These are phyloP conservation scores for Carallia pectinifolia DNA, from an alignment of 345 rosid genomes.

Conservation along the genomic window DNA sequence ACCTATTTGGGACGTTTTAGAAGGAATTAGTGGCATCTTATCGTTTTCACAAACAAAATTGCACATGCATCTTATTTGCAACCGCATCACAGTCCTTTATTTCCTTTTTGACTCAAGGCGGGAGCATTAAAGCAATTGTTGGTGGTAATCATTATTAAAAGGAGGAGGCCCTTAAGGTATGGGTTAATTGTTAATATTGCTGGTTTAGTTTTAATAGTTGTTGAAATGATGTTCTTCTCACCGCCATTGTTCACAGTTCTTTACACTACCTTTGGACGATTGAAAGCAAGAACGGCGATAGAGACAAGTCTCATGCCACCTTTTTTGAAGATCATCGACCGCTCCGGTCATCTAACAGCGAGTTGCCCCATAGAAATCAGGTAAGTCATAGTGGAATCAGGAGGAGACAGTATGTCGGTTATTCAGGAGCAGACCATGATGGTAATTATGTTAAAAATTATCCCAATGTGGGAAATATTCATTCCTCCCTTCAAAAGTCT, in stretches of 20 bases:
- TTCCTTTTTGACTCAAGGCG: conserved; percentile 4
- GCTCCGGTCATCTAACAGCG: conserved; percentile 22
- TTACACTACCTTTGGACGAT: conserved; percentile 58
- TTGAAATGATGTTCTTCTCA: conserved; percentile 8
- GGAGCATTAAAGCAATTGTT: not conserved
- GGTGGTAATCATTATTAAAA: not conserved
- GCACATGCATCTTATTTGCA: too few relatives aligned
- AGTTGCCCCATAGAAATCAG: conserved; percentile 25
- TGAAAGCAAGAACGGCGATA: conserved; percentile 80
- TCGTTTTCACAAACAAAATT: not conserved
- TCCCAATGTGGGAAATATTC: conserved; percentile 40
- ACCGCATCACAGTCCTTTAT: not conserved
- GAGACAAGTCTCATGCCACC: conserved; percentile 40
- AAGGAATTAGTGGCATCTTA: not conserved
- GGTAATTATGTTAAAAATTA: conserved; percentile 21
- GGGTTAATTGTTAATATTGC: not conserved
- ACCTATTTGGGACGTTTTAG: too few relatives aligned
- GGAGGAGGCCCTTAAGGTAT: not conserved
- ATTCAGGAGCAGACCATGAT: conserved; percentile 40
- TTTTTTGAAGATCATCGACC: conserved; percentile 32
- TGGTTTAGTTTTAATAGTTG: not conserved
- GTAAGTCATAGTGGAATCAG: conserved; percentile 28
- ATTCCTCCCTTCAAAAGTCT: conserved; percentile 62
- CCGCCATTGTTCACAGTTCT: not conserved
- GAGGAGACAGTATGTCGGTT: conserved; percentile 27